phyloP scores from a whole-genome alignment of 176 grass and related monocot species.

The Triticum urartu region DNA sequence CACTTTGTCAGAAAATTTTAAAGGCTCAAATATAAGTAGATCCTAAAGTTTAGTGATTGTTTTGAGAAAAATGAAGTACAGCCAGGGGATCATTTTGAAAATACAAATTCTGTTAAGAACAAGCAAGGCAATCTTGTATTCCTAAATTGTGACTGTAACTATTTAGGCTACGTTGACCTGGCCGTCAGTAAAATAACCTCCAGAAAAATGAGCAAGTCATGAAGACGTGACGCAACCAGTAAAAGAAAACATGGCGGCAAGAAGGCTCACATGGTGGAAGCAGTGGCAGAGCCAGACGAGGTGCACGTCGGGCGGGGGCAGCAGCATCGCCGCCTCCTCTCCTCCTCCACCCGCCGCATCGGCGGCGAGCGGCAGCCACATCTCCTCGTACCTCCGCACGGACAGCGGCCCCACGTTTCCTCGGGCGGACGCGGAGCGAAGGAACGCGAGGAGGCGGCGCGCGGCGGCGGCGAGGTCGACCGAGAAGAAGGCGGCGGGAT shows the following conservation, averaged over 20 bases:
- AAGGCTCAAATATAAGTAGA: neutral
- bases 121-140: neutral
- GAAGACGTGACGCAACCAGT: neutral
- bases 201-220: neutral
- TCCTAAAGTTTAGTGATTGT: neutral
- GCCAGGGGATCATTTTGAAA: neutral
- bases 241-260: neutral
- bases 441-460: slow-evolving; percentile 73
- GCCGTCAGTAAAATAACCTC: neutral
- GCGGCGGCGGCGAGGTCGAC: slow-evolving; percentile 60
- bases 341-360: slow-evolving; percentile 21
- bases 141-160: neutral
- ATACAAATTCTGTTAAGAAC: neutral
- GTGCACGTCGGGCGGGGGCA: slow-evolving; percentile 72
- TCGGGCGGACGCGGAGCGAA: slow-evolving; percentile 43
- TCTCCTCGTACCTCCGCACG: slow-evolving; percentile 68
- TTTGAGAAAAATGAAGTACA: neutral
- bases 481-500: slow-evolving; percentile 4
- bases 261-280: slow-evolving; percentile 66
- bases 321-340: slow-evolving; percentile 50
- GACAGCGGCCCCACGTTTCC: slow-evolving; percentile 24
- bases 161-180: neutral
- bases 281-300: slow-evolving; percentile 92
- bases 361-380: slow-evolving; percentile 79
- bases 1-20: neutral